Base-by-base conservation (phyloP, 2,329 filamentous ascomycete species). In the Cadophora sp. region DNA sequence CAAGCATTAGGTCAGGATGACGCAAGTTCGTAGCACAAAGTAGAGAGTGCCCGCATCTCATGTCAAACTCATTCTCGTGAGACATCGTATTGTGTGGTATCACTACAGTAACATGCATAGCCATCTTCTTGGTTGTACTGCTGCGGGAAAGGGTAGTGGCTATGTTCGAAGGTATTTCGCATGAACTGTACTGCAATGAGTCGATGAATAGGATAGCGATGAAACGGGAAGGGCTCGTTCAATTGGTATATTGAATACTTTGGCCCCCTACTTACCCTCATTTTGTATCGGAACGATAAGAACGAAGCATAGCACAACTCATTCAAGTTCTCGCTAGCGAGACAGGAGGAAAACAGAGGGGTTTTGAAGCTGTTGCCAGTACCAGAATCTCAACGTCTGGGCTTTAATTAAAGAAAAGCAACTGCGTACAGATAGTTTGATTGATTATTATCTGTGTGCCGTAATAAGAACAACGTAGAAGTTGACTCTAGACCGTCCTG, bases 101-200 rank as follows among this genome's bases (percentile, higher is more conserved):
- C 55, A 58, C 31, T n/a, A 24, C 14, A 14, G 31, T 22, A 24
- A 14, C 7, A n/a, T 24, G n/a, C 31, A 58, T 24, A 37, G 29
- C 55, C 55, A 58, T 58, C n/a, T 40, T 37, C 31, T 37, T 24
- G 7, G 55, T 58, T 58, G 55, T 24, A 58, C 55, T 1, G 55
- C 53, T 24, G 31, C 9, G 7, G 55, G 22, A 11, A 22, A n/a
- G n/a, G 7, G 31, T 9, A 5, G 16, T 4, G 43, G 16, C 37
- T 43, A 43, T n/a, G n/a, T n/a, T n/a, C n/a, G n/a, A n/a, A n/a
- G 43, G 43, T 4, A 46, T 19, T 7, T 46, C 19, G 43, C 43
- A 46, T n/a, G 43, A 46, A 46, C 4, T 22, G 16, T n/a, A 16
- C 7, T 8, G 37, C 12, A 43, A 3, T 8, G 7, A 8, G 37